phyloP scores from a whole-genome alignment of 164 flowering plant genomes.

The Tetracentron sinense region DNA sequence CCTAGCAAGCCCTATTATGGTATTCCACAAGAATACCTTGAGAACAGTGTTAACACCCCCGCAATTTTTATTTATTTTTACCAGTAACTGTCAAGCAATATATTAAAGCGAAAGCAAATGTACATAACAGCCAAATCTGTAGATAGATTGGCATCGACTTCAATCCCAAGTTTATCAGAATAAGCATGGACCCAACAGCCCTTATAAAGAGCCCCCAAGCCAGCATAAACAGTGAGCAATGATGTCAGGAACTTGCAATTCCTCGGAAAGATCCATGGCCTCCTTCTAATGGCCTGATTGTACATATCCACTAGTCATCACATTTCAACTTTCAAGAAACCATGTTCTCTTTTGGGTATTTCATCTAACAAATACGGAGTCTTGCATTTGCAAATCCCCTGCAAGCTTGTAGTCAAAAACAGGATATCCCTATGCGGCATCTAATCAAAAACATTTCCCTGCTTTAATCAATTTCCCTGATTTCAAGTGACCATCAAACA shows the following conservation, averaged over 20 bases:
- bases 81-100: no score
- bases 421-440: constrained; percentile 18
- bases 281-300: constrained; percentile 9
- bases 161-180: constrained; percentile 14
- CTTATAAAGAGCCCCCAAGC: constrained; percentile 23
- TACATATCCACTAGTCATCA: constrained; percentile 17
- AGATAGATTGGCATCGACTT: constrained; percentile 16
- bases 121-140: constrained; percentile 24
- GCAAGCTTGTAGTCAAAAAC: constrained; percentile 21
- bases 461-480: constrained; percentile 6
- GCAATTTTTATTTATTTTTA: no score
- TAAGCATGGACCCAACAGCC: constrained; percentile 26
- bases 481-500: constrained; percentile 22
- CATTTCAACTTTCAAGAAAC: constrained; percentile 28
- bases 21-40: constrained; percentile 22
- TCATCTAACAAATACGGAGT: constrained; percentile 11
- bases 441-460: constrained; percentile 12
- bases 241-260: constrained; percentile 15
- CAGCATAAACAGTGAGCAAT: constrained; percentile 19
- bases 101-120: constrained; percentile 4
- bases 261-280: constrained; percentile 10
- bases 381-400: constrained; percentile 12
- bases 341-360: constrained; percentile 20
- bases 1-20: constrained; percentile 22
- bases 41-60: no score